A percentile compares a stretch with the other conserved stretches of the same genome.
Conservation (phyloP, 805 yeast genomes). For the Saccharomycopsis schoenii region DNA sequence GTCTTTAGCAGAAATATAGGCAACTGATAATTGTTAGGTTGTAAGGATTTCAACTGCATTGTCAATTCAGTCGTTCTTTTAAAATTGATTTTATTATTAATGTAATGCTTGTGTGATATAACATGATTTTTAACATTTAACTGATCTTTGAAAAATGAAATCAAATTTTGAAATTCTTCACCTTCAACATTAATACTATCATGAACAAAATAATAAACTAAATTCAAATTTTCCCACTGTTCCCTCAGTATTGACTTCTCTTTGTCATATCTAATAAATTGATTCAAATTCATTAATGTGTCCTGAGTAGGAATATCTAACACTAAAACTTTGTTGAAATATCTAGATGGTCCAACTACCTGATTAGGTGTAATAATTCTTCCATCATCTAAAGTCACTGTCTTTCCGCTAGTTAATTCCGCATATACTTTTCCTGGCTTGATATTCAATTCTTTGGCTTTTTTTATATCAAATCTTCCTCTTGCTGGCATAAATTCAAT, state of each 20-base stretch:
- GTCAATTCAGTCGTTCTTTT: conserved; percentile 43
- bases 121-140: conserved; percentile 49
- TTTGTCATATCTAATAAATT: not conserved
- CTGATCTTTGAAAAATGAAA: conserved; percentile 26
- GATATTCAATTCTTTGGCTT: conserved; percentile 61
- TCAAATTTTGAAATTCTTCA: conserved; percentile 37
- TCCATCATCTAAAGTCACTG: conserved; percentile 52
- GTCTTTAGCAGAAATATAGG: conserved; percentile 23
- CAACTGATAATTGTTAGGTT: conserved; percentile 31
- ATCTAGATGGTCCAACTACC: conserved; percentile 55
- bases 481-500: conserved; percentile 55
- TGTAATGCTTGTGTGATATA: conserved; percentile 60
- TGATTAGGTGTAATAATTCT: conserved; percentile 51
- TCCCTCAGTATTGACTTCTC: not conserved
- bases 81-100: conserved; percentile 53
- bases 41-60: conserved; percentile 48
- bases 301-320: conserved; percentile 58
- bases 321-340: conserved; percentile 51
- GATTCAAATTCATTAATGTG: conserved; percentile 29
- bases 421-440: conserved; percentile 54
- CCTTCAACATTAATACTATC: conserved; percentile 39
- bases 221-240: conserved; percentile 29
- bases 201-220: conserved; percentile 74
- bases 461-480: conserved; percentile 63
- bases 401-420: conserved; percentile 46